Base-by-base conservation (phyloP, 2,329 filamentous ascomycete genomes). In the Knufia petricola region DNA sequence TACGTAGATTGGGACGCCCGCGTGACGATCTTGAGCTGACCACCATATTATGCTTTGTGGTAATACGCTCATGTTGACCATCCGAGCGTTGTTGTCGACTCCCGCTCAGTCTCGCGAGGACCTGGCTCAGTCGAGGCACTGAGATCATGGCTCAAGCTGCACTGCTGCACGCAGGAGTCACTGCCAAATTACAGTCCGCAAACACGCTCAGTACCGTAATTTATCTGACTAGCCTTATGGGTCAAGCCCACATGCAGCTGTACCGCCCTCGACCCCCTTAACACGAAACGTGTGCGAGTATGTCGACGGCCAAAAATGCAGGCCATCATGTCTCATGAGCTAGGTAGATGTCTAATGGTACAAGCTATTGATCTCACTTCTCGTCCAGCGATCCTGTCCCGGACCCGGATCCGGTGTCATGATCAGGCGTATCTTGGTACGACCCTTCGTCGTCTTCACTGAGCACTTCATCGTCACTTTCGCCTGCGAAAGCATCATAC, bases 401-500 rank as follows among this genome's bases (percentile, higher is more conserved):
- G 7, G 55, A 55, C 9, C 53, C 55, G 13, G 53, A 52, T 24
- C 55, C 53, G 4, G 55, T 57, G 51, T 57, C 55, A 39, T 51
- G 52, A 49, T 34, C 30, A 26, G 57, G 57, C 1, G 55, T 59
- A 37, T 62, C 60, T 43, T 58, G 58, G 36, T 62, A 58, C 21
- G 41, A 50, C 43, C 58, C 58, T 31, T 72, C 70, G 12, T 68
- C 68, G 43, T 64, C 64, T 32, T 66, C 68, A 55, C 69, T 73
- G 52, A 78, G 69, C 34, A 79, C 60, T 51, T 61, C 60, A 48
- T 87, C 84, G 50, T 92, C 89, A 50, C 90, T 90, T 46, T 88
- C 90, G 13, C 87, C 89, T 0, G 92, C 92, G 73, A 98, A 98
- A 3, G 92, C 92, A 71, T 98, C 92, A 64, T 98, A 98, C 38